phyloP scores from a whole-genome alignment of 1,139 yeast species.

The Yamadazyma membranifaciens region DNA sequence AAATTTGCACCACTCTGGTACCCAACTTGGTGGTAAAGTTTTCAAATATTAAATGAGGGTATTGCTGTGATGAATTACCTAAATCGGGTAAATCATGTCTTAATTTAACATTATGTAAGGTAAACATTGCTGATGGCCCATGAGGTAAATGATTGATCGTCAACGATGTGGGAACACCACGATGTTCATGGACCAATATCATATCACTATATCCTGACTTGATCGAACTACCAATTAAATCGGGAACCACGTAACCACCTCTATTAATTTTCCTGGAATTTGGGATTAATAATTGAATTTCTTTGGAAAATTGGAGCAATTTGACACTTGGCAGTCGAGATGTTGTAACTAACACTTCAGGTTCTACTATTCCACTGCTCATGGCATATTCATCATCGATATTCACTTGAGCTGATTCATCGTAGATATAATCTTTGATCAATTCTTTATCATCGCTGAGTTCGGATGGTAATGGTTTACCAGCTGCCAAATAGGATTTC shows the following conservation, averaged over 20 bases:
- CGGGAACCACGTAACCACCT: conserved; percentile 88
- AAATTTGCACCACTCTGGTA: conserved; percentile 70
- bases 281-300: conserved; percentile 84
- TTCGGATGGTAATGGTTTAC: conserved; percentile 87
- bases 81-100: conserved; percentile 88
- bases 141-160: conserved; percentile 96
- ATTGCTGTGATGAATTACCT: conserved; percentile 87
- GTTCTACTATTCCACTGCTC: conserved; percentile 84
- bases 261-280: conserved; percentile 86
- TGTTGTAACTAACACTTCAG: conserved; percentile 91
- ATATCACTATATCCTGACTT: conserved; percentile 72
- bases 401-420: conserved; percentile 65
- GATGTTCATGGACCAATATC: conserved; percentile 86
- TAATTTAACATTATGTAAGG: conserved; percentile 89
- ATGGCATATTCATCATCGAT: conserved; percentile 91
- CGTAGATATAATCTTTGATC: conserved; percentile 80
- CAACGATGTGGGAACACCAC: conserved; percentile 96
- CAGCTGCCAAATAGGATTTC: conserved; percentile 85
- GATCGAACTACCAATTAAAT: conserved; percentile 80
- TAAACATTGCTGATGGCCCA: conserved; percentile 95
- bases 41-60: conserved; percentile 92
- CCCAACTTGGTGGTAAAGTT: conserved; percentile 87
- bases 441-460: conserved; percentile 82
- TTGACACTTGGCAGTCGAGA: conserved; percentile 88
- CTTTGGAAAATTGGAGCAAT: conserved; percentile 88